These are phyloP conservation scores for Dalbergia cochinchinensis DNA, from an alignment of 306 rosid species.

Conservation along the genomic window DNA sequence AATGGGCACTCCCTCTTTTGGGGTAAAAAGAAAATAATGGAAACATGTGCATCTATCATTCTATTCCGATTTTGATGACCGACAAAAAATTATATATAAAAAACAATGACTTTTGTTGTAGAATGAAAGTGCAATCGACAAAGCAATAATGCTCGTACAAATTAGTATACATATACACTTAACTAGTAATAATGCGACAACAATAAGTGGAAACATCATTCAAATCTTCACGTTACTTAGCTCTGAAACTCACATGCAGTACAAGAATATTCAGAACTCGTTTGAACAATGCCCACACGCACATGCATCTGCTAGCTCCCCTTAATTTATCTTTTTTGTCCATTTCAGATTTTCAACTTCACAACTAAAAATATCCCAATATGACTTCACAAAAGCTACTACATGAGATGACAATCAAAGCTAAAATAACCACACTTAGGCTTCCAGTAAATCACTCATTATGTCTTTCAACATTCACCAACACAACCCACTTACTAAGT, in stretches of 20 bases:
- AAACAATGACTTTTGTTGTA: conserved; percentile 10
- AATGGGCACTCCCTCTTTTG: too few relatives aligned
- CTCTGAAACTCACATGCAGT: conserved; percentile 56
- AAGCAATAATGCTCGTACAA: not conserved
- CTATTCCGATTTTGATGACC: not conserved
- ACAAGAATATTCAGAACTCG: conserved; percentile 33
- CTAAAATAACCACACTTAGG: conserved; percentile 40
- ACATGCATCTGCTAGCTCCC: conserved; percentile 40
- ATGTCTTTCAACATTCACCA: not conserved
- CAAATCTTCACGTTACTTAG: conserved; percentile 48
- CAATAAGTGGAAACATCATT: conserved; percentile 38
- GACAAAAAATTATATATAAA: not conserved
- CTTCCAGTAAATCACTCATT: not conserved
- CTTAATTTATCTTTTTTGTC: conserved; percentile 28
- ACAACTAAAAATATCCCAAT: not conserved
- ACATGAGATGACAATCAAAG: conserved; percentile 33
- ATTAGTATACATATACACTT: not conserved
- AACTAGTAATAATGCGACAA: not conserved
- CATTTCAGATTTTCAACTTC: conserved; percentile 18
- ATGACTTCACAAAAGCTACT: conserved; percentile 42
- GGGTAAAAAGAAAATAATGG: not conserved
- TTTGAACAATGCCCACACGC: conserved; percentile 50
- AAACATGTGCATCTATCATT: not conserved
- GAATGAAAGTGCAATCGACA: conserved; percentile 2
- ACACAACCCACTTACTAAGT: not conserved